These are phyloP conservation scores for Isatis tinctoria DNA, from an alignment of 345 rosid genomes.

Conservation along the genomic window DNA sequence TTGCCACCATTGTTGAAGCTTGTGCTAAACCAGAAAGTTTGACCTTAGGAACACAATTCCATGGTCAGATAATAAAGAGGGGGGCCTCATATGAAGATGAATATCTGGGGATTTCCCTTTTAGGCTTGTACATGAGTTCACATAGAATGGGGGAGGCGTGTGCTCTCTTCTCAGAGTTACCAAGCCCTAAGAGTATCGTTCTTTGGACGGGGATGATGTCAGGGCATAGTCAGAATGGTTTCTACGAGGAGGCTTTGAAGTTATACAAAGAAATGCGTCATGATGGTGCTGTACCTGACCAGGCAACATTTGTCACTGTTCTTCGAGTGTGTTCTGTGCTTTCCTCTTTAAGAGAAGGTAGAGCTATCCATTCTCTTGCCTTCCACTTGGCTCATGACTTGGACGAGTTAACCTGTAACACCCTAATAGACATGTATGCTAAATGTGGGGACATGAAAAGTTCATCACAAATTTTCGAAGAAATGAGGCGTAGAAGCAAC, in stretches of 20 bases:
- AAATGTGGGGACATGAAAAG: slow-evolving; percentile 84
- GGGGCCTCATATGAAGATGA: slow-evolving; percentile 60
- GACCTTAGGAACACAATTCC: slow-evolving; percentile 62
- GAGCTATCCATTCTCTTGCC: slow-evolving; percentile 60
- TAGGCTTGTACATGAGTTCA: slow-evolving; percentile 75
- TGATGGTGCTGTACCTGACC: slow-evolving; percentile 61
- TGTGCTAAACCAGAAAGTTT: slow-evolving; percentile 53
- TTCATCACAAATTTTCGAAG: slow-evolving; percentile 57
- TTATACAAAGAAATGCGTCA: slow-evolving; percentile 62
- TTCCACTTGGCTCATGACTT: slow-evolving; percentile 58
- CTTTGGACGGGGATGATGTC: slow-evolving; percentile 88
- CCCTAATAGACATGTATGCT: slow-evolving; percentile 95
- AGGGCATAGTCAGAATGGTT: slow-evolving; percentile 67
- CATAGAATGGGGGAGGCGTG: slow-evolving; percentile 48
- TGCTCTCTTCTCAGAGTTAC: slow-evolving; percentile 57
- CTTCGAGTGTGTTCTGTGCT: slow-evolving; percentile 71
- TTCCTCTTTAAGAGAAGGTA: slow-evolving; percentile 67
- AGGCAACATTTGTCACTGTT: slow-evolving; percentile 84
- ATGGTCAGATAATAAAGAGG: slow-evolving; percentile 53
- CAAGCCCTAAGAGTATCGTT: slow-evolving; percentile 54
- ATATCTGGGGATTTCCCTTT: slow-evolving; percentile 64
- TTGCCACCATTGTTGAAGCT: slow-evolving; percentile 74
- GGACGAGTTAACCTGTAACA: slow-evolving; percentile 73
- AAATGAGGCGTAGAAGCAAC: slow-evolving; percentile 47
- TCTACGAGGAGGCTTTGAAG: slow-evolving; percentile 59